Evolutionary conservation across 108 stramenopile genomes (phyloP), one percentile per base, ranked within the genome.

Genomic region (Cyclotella baltica): DNA sequence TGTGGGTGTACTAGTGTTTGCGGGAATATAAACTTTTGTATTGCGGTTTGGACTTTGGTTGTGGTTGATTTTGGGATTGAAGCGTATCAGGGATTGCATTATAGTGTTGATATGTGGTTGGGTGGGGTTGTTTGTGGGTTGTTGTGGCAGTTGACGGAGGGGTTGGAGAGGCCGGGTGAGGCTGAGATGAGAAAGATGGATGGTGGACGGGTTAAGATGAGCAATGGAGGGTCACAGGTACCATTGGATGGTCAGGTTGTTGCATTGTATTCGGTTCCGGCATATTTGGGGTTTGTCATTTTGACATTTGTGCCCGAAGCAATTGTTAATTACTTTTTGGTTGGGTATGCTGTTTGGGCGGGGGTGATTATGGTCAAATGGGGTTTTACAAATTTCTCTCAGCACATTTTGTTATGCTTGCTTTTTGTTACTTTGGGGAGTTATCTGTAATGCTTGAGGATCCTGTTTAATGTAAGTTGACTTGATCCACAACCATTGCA

Each of bases 21-120:
- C 10, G 70, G 63, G 15, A 86, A 92, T 52, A 68, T 73, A 10
- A 36, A 67, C 3, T 94, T 94, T 67, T 81, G 85, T 8, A 35
- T 80, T 0, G 90, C 89, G 8, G 59, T 94, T 19, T 92, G 91
- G 90, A 78, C 81, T 35, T 72, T 90, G 66, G 66, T 94, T 10
- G 86, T 89, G 13, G 58, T 92, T 46, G 93, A 94, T 70, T 94
- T 88, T 55, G 67, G 66, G 31, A 88, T 94, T 33, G 93, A 94
- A 73, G 73, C 90, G 1, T 92, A 91, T 70, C 88, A 94, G 70
- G 93, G 93, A 9, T 92, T 92, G 79, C 93, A 94, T 69, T 94
- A 94, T 62, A 86, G 85, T 46, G 92, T 92, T 0, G 93, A 94
- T 69, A 94, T 94, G 93, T 92, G 90, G 88, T 25, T 94, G 63